A percentile compares a stretch with the other conserved stretches of the same genome.
phyloP scores from a whole-genome alignment of 1,284 basidiomycete genomes.

The Megacollybia platyphylla region DNA sequence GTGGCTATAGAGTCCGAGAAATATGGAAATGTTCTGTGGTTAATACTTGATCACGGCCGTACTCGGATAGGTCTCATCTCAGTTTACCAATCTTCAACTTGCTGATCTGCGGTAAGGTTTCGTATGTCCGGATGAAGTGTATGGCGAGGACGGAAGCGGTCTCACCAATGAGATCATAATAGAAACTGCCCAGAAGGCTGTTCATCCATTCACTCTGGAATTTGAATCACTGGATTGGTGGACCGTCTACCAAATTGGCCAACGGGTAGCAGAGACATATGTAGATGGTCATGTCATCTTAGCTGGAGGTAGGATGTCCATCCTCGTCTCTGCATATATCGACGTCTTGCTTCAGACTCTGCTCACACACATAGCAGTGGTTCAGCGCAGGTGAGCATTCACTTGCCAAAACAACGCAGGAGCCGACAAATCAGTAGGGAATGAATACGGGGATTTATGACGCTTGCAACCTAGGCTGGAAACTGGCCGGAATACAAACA shows the following conservation, averaged over 20 bases:
- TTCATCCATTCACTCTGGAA: neutral
- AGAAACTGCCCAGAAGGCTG: neutral
- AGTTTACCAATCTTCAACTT: no score
- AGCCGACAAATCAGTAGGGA: neutral
- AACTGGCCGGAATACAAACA: neutral
- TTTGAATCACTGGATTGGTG: neutral
- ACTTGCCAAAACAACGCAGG: neutral
- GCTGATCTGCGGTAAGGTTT: neutral
- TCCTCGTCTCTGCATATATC: no score
- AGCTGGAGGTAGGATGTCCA: neutral
- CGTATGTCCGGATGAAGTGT: neutral
- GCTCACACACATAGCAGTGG: neutral
- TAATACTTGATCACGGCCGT: neutral
- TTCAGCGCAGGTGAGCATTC: neutral
- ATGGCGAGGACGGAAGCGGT: neutral
- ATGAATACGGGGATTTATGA: neutral
- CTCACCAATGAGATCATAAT: neutral
- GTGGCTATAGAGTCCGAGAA: neutral
- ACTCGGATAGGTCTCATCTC: neutral
- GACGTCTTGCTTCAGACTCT: neutral
- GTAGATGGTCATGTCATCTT: neutral
- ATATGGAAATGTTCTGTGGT: neutral
- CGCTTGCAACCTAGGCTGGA: neutral
- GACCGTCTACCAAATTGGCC: neutral
- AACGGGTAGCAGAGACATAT: neutral